phyloP scores from a whole-genome alignment of 73 alveolate genomes.

The Diophrys appendiculata region DNA sequence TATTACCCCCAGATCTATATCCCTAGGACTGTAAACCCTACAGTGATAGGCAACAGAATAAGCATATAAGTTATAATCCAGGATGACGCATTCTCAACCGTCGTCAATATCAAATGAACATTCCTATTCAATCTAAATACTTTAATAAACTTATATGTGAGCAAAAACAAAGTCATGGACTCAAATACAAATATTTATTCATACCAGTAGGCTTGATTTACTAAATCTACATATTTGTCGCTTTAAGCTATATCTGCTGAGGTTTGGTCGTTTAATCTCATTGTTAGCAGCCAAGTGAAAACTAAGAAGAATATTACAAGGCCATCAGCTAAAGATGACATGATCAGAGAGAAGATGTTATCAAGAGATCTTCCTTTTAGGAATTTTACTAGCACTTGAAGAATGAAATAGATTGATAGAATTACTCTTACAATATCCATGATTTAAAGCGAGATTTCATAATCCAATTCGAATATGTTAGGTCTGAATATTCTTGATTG shows the following conservation, averaged over 20 bases:
- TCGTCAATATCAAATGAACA: not conserved
- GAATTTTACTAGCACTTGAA: not conserved
- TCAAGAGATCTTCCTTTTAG: not conserved
- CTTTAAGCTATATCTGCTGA: not conserved
- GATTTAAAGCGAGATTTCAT: not conserved
- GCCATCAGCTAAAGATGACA: not conserved
- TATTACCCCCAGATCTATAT: constrained; percentile 9
- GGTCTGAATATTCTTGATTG: not conserved
- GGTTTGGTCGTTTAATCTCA: not conserved
- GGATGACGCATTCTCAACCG: constrained; percentile 2
- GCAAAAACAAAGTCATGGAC: not conserved
- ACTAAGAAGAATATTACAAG: not conserved
- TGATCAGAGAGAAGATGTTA: not conserved
- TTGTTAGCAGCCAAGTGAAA: not conserved
- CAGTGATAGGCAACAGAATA: constrained; percentile 1
- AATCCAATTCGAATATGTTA: not conserved
- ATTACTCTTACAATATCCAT: constrained; percentile 5
- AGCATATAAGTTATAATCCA: not conserved
- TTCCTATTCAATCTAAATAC: constrained; percentile 1
- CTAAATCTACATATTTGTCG: not conserved
- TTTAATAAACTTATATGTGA: not conserved
- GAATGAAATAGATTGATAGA: not conserved
- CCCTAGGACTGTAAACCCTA: constrained; percentile 9
- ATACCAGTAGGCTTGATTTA: not conserved
- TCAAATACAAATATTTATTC: not conserved